Evolutionary conservation across 2,329 filamentous ascomycete genomes (phyloP), one percentile per base, ranked within the genome.

Genomic region (Coniochaeta ligniaria): DNA sequence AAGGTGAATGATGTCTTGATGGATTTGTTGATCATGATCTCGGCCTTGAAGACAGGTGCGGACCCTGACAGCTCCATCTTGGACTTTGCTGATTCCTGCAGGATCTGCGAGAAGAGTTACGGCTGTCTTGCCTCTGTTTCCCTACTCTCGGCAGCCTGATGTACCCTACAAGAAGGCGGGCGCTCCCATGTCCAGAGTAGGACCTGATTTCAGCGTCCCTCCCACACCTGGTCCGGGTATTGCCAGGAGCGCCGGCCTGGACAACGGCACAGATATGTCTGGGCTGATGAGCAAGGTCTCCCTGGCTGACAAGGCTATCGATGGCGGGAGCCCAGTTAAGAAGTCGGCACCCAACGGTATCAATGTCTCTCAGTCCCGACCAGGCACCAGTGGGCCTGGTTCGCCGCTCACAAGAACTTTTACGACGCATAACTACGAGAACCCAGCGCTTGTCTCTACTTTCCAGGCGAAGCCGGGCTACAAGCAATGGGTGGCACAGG

Each of bases 401-500:
- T 35, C 47, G 33, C 59, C n/a, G 33, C 38, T 54, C 26, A 31
- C 47, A 12, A 52, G 38, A 60, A 64, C 41, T 38, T 85, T 82
- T 70, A 85, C 84, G 2, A 86, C 83, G 38, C 86, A 90, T 68
- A 88, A 91, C 67, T 83, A 85, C 66, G 82, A 85, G 68, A 86
- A 85, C 69, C 79, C 80, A 58, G 74, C 77, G 31, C 79, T 83
- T 59, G 75, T 84, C 63, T 81, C 80, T 63, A 81, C 81, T 68
- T 80, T 89, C 72, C 85, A 92, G 73, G 86, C 91, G 20, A 93
- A 94, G 72, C 90, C 93, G 9, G 95, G 95, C 56, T 99, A 99
- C 75, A 95, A 95, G 79, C 92, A 96, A 78, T 98, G 95, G 95
- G 93, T 98, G 64, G 95, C 95, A 22, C 95, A 98, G 77, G 93